phyloP scores from a whole-genome alignment of 192 early-diverging fungal genomes.

The Backusella luteola region DNA sequence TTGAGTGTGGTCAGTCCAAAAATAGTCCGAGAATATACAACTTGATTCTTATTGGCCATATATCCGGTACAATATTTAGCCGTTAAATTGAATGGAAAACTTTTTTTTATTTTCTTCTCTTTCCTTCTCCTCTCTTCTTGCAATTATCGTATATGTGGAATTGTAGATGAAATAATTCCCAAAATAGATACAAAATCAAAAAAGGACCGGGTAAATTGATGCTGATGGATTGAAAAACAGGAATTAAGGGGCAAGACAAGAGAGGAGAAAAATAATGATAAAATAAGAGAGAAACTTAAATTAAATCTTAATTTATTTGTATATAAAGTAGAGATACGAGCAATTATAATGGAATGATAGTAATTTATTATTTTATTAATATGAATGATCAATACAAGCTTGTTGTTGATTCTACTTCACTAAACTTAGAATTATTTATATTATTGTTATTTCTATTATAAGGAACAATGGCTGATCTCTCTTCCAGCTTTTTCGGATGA shows the following conservation, averaged over 20 bases:
- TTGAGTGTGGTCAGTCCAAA: neutral
- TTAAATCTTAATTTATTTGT: no score
- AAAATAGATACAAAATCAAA: neutral
- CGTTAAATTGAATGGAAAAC: neutral
- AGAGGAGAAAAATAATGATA: neutral
- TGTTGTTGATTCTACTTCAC: neutral
- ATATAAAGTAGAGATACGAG: no score
- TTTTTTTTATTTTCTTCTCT: neutral
- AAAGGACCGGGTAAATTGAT: neutral
- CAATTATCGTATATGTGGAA: no score
- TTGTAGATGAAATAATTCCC: neutral
- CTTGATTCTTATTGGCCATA: neutral
- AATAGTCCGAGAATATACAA: neutral
- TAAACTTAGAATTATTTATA: neutral
- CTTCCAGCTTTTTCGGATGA: slow-evolving; percentile 19
- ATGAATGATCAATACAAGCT: neutral
- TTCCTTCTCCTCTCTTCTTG: no score
- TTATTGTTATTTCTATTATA: neutral
- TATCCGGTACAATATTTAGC: neutral
- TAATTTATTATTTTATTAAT: neutral
- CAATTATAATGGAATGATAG: no score
- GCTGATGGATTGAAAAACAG: neutral
- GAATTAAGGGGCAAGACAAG: neutral
- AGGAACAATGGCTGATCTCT: neutral
- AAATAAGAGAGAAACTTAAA: no score